A percentile compares a stretch with the other conserved stretches of the same genome.
Evolutionary conservation across 202 grass and related monocot species (phyloP).

Genomic region (Digitaria exilis): DNA sequence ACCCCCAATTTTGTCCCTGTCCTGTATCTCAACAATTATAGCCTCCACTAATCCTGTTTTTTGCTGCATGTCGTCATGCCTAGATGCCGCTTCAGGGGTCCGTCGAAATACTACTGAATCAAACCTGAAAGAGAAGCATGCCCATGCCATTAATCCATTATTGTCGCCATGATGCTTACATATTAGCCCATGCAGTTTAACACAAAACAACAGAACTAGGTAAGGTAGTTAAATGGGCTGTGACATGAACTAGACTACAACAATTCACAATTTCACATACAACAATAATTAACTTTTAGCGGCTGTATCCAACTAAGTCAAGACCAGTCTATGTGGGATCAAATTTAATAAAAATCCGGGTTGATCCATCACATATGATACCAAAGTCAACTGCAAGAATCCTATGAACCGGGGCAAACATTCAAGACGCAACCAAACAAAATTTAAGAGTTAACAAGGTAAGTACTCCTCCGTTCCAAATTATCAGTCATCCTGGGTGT

Average conservation of each 20-base stretch:
- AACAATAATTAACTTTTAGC: background rate
- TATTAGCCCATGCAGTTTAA: constrained; percentile 15
- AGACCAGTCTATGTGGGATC: constrained; percentile 9
- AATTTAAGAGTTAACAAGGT: background rate
- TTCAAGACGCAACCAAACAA: background rate
- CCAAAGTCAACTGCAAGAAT: background rate
- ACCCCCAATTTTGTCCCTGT: constrained; percentile 97
- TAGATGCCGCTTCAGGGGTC: constrained; percentile 63
- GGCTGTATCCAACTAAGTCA: background rate
- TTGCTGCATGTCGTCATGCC: constrained; percentile 85
- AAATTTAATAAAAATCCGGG: background rate
- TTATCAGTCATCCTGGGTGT: no score
- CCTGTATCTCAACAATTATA: constrained; percentile 96
- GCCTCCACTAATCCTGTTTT: constrained; percentile 94
- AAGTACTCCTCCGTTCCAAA: no score
- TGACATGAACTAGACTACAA: background rate
- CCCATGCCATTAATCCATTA: background rate
- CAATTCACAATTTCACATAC: background rate
- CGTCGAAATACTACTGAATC: constrained; percentile 78
- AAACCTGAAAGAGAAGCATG: constrained; percentile 65
- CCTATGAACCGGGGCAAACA: background rate
- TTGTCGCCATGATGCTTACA: background rate
- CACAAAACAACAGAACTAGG: constrained; percentile 19
- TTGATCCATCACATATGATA: constrained; percentile 2
- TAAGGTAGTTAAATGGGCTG: constrained; percentile 1